phyloP scores from a whole-genome alignment of 306 rosid species.

The Urtica urens region DNA sequence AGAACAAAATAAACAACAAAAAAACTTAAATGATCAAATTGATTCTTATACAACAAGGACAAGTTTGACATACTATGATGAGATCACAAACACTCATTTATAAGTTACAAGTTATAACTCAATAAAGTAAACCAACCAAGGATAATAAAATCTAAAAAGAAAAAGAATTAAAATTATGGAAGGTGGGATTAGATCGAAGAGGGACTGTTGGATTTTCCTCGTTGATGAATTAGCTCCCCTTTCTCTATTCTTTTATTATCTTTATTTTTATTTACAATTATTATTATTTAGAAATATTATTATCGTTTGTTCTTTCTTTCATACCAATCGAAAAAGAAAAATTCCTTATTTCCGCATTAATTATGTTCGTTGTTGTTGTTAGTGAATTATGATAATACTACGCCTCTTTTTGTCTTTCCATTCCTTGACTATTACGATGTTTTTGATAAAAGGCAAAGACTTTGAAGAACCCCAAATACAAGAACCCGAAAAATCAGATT shows the following conservation, averaged over 20 bases:
- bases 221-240: constrained; percentile 28
- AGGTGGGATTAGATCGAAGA: constrained; percentile 52
- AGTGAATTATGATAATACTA: constrained; percentile 42
- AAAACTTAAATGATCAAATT: constrained; percentile 1
- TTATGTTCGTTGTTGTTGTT: constrained; percentile 9
- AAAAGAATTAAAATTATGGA: constrained; percentile 38
- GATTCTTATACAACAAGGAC: constrained; percentile 10
- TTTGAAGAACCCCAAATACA: constrained; percentile 2
- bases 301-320: constrained; percentile 21
- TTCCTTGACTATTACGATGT: constrained; percentile 70
- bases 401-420: constrained; percentile 31
- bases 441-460: constrained; percentile 29
- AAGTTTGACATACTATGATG: constrained; percentile 39
- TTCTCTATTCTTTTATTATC: constrained; percentile 20
- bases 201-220: constrained; percentile 38
- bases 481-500: constrained; percentile 18
- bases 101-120: not conserved
- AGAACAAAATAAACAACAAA: constrained; percentile 10
- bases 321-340: constrained; percentile 1
- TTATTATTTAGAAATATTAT: constrained; percentile 29
- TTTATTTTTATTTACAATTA: constrained; percentile 28
- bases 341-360: constrained; percentile 17
- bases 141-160: not conserved
- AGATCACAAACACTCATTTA: constrained; percentile 33
- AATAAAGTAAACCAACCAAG: not conserved